Base-by-base conservation (phyloP, 371 early-diverging fungal species). In the Rhizomucor miehei region DNA sequence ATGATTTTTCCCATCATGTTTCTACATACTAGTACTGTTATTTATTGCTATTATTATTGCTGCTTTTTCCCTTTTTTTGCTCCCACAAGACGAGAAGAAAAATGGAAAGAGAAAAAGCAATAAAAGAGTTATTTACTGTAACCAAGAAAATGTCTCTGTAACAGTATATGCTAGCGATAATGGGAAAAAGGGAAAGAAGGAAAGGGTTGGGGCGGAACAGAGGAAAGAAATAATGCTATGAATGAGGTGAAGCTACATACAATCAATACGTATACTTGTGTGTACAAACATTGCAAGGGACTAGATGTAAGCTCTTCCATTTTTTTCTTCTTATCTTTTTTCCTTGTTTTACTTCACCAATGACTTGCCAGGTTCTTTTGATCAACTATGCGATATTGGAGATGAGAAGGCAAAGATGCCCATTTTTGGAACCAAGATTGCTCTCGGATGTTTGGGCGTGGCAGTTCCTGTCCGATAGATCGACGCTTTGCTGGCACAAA, bases 351-450 rank as follows among this genome's bases (percentile, higher is more conserved):
- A 8, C 29, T 29, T 29, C 29, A 29, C 71, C 71, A 71, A 57
- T 71, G 72, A 51, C 66, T 71, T 39, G 72, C 68, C 21, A 71
- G 48, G 14, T 67, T 35, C 14, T 54, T 52, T 11, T 65, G 48
- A 25, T 51, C 50, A n/a, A 69, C 29, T 12, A 63, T 52, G 20
- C 48, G 56, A 14, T 65, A 23, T 56, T 61, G 65, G 52, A 71
- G 38, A 57, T 65, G 69, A 12, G 53, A 38, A 19, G 72, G 72
- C 14, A 72, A 43, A 12, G 45, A 34, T 19, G 16, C 12, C 66
- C 71, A 70, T 51, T 70, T 59, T 5, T 59, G 47, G 41, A 34
- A 34, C 61, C 66, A 69, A 38, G 41, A 37, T 14, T 44, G 25
- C 3, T 36, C 17, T 6, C 37, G 44, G 17, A 51, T 39, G n/a